These are phyloP conservation scores for Epichloe gansuensis DNA, from an alignment of 2,329 filamentous ascomycete genomes.

Conservation along the genomic window DNA sequence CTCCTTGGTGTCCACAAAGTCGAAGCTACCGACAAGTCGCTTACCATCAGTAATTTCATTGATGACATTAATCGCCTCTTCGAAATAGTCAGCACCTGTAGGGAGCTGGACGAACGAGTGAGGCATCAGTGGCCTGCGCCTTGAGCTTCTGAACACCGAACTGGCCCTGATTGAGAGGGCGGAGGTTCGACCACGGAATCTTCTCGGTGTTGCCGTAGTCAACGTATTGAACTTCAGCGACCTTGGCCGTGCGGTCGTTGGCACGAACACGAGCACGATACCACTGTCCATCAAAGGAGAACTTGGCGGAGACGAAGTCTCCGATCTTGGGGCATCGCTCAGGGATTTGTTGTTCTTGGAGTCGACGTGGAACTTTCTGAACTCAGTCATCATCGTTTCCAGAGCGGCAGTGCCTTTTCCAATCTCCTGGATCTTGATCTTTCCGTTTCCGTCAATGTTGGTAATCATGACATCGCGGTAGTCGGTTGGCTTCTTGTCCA, in stretches of 20 bases:
- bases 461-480: constrained; percentile 93
- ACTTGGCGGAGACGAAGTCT: constrained; percentile 83
- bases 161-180: constrained; percentile 65
- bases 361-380: constrained; percentile 82
- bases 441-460: constrained; percentile 71
- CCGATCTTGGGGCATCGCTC: constrained; percentile 69
- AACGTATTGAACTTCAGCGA: constrained; percentile 83
- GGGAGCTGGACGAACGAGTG: constrained; percentile 83
- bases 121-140: constrained; percentile 76
- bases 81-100: constrained; percentile 66
- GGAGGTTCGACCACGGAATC: constrained; percentile 71
- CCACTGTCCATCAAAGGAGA: constrained; percentile 82
- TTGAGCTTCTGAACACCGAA: constrained; percentile 76
- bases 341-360: constrained; percentile 67
- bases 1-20: constrained; percentile 68
- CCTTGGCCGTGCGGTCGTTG: constrained; percentile 83
- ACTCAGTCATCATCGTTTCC: constrained; percentile 79
- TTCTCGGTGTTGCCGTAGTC: constrained; percentile 95
- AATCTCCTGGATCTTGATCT: constrained; percentile 83
- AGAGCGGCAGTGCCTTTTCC: constrained; percentile 76
- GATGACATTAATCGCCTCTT: constrained; percentile 66
- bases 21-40: constrained; percentile 80
- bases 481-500: constrained; percentile 59
- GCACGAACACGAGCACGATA: constrained; percentile 84
- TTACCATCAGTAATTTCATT: constrained; percentile 61